Conservation (phyloP, 345 rosid species). For the Camelina sativa region DNA sequence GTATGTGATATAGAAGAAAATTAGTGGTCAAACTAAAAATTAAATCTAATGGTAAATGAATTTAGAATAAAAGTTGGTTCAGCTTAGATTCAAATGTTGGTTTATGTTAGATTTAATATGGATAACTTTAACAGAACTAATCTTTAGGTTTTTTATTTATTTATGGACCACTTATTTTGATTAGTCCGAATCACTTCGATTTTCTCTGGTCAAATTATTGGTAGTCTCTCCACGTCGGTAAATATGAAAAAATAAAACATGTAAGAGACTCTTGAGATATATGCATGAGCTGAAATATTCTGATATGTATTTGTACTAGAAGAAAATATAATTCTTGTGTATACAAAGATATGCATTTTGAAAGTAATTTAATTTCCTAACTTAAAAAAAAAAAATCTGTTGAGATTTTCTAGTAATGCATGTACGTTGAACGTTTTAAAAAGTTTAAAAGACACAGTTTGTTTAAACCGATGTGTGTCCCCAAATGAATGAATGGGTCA, state of each 20-base stretch:
- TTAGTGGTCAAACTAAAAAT: neutral
- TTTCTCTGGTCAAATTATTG: neutral
- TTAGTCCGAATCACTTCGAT: neutral
- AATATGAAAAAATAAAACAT: too few species aligned
- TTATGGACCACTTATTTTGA: neutral
- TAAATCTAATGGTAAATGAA: neutral
- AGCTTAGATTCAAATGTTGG: neutral
- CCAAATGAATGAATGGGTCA: conserved; percentile 2
- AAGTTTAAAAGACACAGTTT: too few species aligned
- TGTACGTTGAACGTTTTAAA: conserved; percentile 17
- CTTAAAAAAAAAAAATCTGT: neutral
- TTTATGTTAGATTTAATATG: neutral
- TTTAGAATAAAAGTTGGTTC: neutral
- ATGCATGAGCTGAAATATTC: too few species aligned
- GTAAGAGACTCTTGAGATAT: too few species aligned
- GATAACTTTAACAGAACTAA: neutral
- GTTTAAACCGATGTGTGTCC: conserved; percentile 14
- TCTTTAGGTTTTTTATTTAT: neutral
- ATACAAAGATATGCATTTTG: neutral
- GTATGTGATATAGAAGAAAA: neutral
- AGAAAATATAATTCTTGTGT: neutral
- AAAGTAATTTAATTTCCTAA: neutral
- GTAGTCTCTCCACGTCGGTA: neutral
- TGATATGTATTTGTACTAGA: too few species aligned
- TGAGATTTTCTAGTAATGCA: conserved; percentile 18